Evolutionary conservation across 805 yeast species (phyloP), one percentile per base, ranked within the genome.

Genomic region (Hanseniaspora clermontiae): DNA sequence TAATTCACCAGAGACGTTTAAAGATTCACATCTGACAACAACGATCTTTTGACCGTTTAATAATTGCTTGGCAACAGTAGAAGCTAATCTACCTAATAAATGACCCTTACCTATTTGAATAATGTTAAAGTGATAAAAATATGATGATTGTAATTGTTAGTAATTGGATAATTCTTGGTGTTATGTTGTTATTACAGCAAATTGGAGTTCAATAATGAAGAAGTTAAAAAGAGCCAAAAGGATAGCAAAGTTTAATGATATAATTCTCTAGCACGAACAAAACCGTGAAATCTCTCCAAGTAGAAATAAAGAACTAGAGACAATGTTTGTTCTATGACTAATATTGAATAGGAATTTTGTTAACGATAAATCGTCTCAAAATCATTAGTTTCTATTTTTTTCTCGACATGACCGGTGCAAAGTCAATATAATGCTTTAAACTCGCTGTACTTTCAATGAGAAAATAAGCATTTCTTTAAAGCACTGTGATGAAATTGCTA

Each of bases 1-100:
- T 77, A 93, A 90, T 81, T 93, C 97, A 77, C 98, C 98, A 71
- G 97, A 88, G 76, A 93, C 88, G 93, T 93, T 93, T 76, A 93
- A 82, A 70, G 91, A 87, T 81, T 86, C 99, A 74, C 89, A 81
- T 82, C 99, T 88, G 72, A 93, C 98, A 69, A 93, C 83, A 69
- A 90, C 96, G 72, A 93, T 82, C 78, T 89, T 87, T 82, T 93
- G 97, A 70, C 99, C 99, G 79, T 87, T 84, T 75, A 93, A 84
- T 70, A 93, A 77, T 82, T 93, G 96, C 85, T 93, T 93, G 77
- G 99, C 96, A 73, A 93, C 89, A 72, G 82, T 85, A 69, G 97
- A 88, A 68, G 98, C 98, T 75, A 93, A 87, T 83, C 99, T 96
- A 78, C 99, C 99, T 76, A 93, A 84, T 74, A 93, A 85, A 80